phyloP scores from a whole-genome alignment of 805 yeast genomes.

The Candida coquimbonensis region DNA sequence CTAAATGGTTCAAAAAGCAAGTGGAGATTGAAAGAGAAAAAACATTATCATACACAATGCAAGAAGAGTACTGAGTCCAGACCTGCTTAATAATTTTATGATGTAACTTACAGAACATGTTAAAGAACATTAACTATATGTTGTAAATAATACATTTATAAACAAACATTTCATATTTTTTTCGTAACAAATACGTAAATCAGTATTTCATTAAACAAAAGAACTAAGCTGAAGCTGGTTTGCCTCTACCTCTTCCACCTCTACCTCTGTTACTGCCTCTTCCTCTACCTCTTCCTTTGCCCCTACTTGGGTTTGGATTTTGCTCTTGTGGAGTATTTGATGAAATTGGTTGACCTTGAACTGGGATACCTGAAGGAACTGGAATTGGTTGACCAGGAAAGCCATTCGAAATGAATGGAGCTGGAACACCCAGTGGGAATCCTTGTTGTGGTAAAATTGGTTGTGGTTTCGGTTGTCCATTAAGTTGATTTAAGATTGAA shows the following conservation, averaged over 20 bases:
- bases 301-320: slow-evolving; percentile 7
- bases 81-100: not conserved
- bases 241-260: slow-evolving; percentile 1
- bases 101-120: not conserved
- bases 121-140: no score
- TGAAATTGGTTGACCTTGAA: not conserved
- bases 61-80: slow-evolving; percentile 28
- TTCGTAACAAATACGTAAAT: not conserved
- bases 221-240: not conserved
- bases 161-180: no score
- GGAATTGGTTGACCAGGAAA: slow-evolving; percentile 6
- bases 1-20: slow-evolving; percentile 41
- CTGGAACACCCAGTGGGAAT: slow-evolving; percentile 6
- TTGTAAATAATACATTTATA: no score
- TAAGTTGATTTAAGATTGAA: slow-evolving; percentile 26
- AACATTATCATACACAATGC: slow-evolving; percentile 28
- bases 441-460: slow-evolving; percentile 10
- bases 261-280: slow-evolving; percentile 4
- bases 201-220: no score
- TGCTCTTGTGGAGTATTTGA: not conserved
- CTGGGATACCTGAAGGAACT: slow-evolving; percentile 10
- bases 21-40: slow-evolving; percentile 29
- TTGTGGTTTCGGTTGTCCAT: slow-evolving; percentile 12
- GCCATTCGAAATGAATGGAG: slow-evolving; percentile 10
- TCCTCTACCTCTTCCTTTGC: slow-evolving; percentile 18